Conservation (phyloP, 192 early-diverging fungal species). For the Dissophora ornata region DNA sequence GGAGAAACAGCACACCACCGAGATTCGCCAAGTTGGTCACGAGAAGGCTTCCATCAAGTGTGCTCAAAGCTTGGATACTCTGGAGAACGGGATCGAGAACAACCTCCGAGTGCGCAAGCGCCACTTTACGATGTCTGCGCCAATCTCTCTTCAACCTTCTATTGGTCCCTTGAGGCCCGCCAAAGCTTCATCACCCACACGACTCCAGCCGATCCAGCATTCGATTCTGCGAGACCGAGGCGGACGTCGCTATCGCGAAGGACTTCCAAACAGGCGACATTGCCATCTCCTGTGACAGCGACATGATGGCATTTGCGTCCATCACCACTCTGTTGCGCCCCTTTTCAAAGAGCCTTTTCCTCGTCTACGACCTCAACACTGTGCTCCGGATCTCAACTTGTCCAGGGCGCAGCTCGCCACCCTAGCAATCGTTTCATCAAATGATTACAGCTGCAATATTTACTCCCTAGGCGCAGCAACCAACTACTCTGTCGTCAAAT, state of each 20-base stretch:
- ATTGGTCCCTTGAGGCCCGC: not conserved
- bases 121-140: conserved; percentile 4
- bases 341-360: not conserved
- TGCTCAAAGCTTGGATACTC: not conserved
- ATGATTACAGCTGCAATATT: conserved; percentile 13
- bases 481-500: conserved; percentile 3
- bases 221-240: not conserved
- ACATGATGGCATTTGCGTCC: not conserved
- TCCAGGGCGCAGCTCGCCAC: not conserved
- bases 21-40: not conserved
- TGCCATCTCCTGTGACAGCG: conserved; percentile 13
- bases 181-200: not conserved
- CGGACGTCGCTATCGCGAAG: conserved; percentile 12
- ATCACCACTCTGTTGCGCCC: conserved; percentile 12
- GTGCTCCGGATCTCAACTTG: not conserved
- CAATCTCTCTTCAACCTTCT: not conserved
- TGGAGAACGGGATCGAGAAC: conserved; percentile 1
- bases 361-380: conserved; percentile 2
- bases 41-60: not conserved
- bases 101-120: conserved; percentile 4
- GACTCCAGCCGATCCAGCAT: not conserved
- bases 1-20: not conserved
- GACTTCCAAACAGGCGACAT: conserved; percentile 4
- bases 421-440: not conserved
- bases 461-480: not conserved